phyloP scores from a whole-genome alignment of 2,329 filamentous ascomycete species.

The Teratosphaeria zuluensis region DNA sequence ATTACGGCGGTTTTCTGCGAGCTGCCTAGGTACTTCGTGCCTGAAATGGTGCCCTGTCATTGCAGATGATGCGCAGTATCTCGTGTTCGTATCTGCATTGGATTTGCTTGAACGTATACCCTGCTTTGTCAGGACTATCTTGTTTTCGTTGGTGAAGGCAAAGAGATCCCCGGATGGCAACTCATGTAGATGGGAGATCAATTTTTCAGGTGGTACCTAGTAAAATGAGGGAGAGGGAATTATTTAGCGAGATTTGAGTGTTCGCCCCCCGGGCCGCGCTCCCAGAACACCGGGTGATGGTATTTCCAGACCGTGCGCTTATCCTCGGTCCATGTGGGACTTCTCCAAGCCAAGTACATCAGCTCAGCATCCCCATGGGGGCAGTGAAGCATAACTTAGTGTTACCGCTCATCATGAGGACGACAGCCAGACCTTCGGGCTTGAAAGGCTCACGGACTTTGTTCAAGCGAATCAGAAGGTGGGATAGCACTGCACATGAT shows the following conservation, averaged over 20 bases:
- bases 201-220: too few species aligned
- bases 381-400: neutral
- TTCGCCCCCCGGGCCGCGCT: too few species aligned
- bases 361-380: neutral
- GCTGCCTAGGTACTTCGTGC: neutral
- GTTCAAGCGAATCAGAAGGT: slow-evolving; percentile 12
- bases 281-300: neutral
- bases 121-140: too few species aligned
- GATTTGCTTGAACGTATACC: neutral
- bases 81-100: neutral
- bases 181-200: too few species aligned
- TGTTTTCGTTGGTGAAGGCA: too few species aligned
- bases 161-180: too few species aligned
- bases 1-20: neutral
- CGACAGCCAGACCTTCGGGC: slow-evolving; percentile 12
- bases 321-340: neutral
- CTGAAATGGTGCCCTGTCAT: neutral
- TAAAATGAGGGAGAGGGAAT: too few species aligned
- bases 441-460: slow-evolving; percentile 11
- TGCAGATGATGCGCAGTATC: neutral
- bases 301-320: neutral
- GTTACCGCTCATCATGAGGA: slow-evolving; percentile 12
- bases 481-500: slow-evolving; percentile 12
- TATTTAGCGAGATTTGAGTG: too few species aligned
- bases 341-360: neutral